Conservation (phyloP, 2,329 filamentous ascomycete species). For the Fonsecaea pedrosoi region DNA sequence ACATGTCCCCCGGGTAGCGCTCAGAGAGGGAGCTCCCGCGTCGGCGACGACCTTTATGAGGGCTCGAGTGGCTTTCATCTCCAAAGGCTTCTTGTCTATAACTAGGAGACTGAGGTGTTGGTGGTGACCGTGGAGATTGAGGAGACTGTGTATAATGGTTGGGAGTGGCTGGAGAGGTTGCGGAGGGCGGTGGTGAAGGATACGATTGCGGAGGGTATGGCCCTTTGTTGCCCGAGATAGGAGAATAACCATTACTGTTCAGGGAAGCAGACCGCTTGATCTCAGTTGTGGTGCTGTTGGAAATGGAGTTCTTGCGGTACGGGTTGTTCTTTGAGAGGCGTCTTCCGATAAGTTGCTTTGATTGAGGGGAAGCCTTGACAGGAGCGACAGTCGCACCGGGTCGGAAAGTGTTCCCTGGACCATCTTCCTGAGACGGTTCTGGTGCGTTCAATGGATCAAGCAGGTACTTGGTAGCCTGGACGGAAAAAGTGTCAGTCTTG, state of each 20-base stretch:
- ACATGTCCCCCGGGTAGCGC: constrained; percentile 38
- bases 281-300: constrained; percentile 21
- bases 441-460: constrained; percentile 73
- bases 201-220: constrained; percentile 40
- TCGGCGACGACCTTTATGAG: constrained; percentile 26
- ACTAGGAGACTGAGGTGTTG: constrained; percentile 31
- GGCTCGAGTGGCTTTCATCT: constrained; percentile 5
- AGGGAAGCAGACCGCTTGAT: constrained; percentile 31
- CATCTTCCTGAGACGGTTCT: constrained; percentile 71
- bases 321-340: constrained; percentile 39
- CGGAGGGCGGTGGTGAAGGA: constrained; percentile 62
- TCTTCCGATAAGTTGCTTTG: constrained; percentile 16
- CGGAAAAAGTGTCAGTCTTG: constrained; percentile 24
- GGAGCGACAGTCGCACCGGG: constrained; percentile 22
- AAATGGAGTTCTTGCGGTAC: constrained; percentile 33
- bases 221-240: not conserved
- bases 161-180: constrained; percentile 58
- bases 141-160: constrained; percentile 55
- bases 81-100: constrained; percentile 36
- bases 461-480: constrained; percentile 69
- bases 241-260: constrained; percentile 24
- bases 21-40: constrained; percentile 55
- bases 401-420: constrained; percentile 64
- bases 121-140: constrained; percentile 41
- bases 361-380: constrained; percentile 25